These are phyloP conservation scores for Fusarium sp. DNA, from an alignment of 2,329 filamentous ascomycete species.

Conservation along the genomic window DNA sequence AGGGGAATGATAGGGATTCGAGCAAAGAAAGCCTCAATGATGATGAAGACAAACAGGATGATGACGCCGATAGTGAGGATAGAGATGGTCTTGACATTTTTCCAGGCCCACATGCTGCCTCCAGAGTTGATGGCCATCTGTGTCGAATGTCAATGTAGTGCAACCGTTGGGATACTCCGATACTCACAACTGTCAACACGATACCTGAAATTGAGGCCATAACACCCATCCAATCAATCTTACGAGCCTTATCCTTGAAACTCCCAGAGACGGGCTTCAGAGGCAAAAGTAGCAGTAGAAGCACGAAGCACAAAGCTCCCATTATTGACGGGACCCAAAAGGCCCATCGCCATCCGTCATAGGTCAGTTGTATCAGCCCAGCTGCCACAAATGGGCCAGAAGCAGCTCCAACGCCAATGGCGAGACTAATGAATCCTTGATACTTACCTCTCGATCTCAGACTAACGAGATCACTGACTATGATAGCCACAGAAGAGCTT, in stretches of 20 bases:
- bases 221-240: background rate
- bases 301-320: background rate
- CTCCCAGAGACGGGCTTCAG: background rate
- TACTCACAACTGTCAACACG: background rate
- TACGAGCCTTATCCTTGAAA: background rate
- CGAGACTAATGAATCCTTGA: background rate
- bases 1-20: constrained; percentile 78
- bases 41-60: constrained; percentile 68
- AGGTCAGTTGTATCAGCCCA: background rate
- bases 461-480: background rate
- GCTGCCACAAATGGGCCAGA: background rate
- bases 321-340: background rate
- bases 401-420: background rate
- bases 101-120: constrained; percentile 58
- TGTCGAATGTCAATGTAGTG: rapidly evolving
- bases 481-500: background rate
- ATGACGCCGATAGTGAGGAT: constrained; percentile 75
- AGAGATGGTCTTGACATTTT: constrained; percentile 74
- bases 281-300: background rate
- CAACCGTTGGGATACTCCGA: rapidly evolving
- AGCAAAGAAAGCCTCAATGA: constrained; percentile 76
- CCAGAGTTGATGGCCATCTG: constrained; percentile 44
- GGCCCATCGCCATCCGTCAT: background rate
- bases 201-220: background rate
- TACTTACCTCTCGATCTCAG: constrained; percentile 49